Evolutionary conservation across 768 basidiomycete species (phyloP).

Genomic region (Gautieria morchelliformis): DNA sequence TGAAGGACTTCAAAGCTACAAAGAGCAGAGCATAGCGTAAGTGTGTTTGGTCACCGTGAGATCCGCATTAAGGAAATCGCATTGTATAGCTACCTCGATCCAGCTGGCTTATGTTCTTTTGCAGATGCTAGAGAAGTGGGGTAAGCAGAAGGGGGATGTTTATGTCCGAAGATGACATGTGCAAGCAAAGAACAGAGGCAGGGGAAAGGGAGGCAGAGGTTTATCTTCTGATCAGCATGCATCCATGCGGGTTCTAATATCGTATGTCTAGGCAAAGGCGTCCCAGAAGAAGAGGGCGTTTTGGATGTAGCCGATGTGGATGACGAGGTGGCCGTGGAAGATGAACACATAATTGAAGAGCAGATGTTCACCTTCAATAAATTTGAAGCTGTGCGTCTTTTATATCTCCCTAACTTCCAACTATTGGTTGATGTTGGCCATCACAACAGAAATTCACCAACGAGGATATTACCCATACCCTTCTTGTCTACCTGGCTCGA

Average conservation of each 20-base stretch:
- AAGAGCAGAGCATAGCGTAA: constrained; percentile 44
- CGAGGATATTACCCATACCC: constrained; percentile 75
- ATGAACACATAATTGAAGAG: constrained; percentile 63
- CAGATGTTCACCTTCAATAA: constrained; percentile 87
- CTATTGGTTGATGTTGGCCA: background rate
- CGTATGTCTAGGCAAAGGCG: constrained; percentile 6
- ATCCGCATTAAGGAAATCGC: constrained; percentile 15
- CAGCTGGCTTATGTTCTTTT: constrained; percentile 79
- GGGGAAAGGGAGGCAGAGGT: background rate
- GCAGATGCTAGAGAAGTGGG: constrained; percentile 82
- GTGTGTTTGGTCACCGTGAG: constrained; percentile 8
- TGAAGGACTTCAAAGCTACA: constrained; percentile 68
- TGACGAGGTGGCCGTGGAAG: constrained; percentile 34
- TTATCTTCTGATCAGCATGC: background rate
- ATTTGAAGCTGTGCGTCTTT: constrained; percentile 68
- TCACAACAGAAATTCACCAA: constrained; percentile 74
- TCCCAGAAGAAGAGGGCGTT: constrained; percentile 39
- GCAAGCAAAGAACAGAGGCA: constrained; percentile 20
- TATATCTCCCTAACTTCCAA: background rate
- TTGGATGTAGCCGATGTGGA: constrained; percentile 65
- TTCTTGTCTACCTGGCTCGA: constrained; percentile 71
- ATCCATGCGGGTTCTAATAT: background rate
- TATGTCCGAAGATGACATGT: constrained; percentile 62
- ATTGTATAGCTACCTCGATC: constrained; percentile 73
- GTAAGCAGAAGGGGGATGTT: constrained; percentile 61